These are phyloP conservation scores for Neofusicoccum ribis DNA, from an alignment of 2,329 filamentous ascomycete species.

Conservation along the genomic window DNA sequence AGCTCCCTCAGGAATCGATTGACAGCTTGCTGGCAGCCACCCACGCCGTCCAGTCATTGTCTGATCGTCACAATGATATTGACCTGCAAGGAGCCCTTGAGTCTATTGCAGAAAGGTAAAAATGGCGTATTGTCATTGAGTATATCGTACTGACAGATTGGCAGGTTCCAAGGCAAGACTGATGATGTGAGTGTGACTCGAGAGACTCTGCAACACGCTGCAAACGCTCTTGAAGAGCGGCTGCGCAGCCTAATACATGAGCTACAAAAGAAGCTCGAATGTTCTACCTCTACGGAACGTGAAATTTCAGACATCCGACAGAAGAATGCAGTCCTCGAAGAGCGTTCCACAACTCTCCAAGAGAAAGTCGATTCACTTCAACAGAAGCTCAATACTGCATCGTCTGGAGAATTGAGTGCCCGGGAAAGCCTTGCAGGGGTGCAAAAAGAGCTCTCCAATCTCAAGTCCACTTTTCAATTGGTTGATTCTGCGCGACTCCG, in stretches of 20 bases:
- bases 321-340: conserved; percentile 16
- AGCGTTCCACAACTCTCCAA: conserved; percentile 1
- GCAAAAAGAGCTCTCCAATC: not conserved
- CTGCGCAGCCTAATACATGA: not conserved
- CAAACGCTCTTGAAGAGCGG: not conserved
- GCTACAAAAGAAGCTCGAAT: not conserved
- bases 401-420: not conserved
- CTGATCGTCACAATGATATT: not conserved
- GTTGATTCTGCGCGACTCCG: not conserved
- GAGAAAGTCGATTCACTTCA: not conserved
- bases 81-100: not conserved
- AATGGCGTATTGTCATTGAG: not conserved
- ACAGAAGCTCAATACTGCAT: not conserved
- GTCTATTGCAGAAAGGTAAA: not conserved
- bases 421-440: not conserved
- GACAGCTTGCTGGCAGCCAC: not conserved
- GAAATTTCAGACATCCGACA: not conserved
- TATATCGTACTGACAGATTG: not conserved
- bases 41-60: not conserved
- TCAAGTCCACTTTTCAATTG: not conserved
- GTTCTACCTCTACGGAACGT: not conserved
- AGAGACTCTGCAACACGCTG: not conserved
- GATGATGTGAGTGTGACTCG: not conserved
- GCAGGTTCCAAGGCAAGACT: not conserved
- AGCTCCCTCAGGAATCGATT: not conserved